Evolutionary conservation across 306 rosid genomes (phyloP), one percentile per base, ranked within the genome.

Genomic region (Quercus wislizeni): DNA sequence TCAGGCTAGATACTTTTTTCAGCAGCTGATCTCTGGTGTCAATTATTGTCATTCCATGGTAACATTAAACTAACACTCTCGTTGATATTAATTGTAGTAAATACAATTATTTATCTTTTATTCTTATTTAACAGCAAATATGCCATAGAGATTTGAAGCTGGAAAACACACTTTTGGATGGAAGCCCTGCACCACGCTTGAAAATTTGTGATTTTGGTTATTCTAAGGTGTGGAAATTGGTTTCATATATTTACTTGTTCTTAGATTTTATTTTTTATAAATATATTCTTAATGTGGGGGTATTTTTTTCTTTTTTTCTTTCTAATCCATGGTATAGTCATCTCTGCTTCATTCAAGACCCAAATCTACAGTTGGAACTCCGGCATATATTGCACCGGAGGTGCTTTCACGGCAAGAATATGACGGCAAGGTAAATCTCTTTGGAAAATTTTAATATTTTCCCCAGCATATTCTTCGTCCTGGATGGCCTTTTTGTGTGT

Each of bases 1-100:
- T 19, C 87, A 89, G 93, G 91, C 91, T n/a, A 80, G 93, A 83
- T 90, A 87, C 75, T 90, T 90, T 88, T 90, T 90, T 81, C 93
- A 90, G 86, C 93, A 90, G 89, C 88, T 90, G 81, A 90, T 90
- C 65, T 90, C 90, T 21, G 93, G 93, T 76, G 91, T 88, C 76
- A 76, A 82, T 81, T 90, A 69, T 78, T 90, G 91, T 54, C 93
- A 90, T 86, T 65, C 86, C 73, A 80, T 80, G 93, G 93, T 90
- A 89, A 33, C 5, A 25, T 79, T 68, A 4, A 71, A 20, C 30
- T 67, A 56, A 30, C 35, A 23, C 43, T 52, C 20, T 18, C 59
- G 17, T 23, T 33, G 74, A 8, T 4, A 41, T 3, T 4, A 75
- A 59, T 33, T 38, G 31, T 5, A 21, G 43, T 38, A 4, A 17